These are phyloP conservation scores for Arthonia radiata DNA, from an alignment of 495 filamentous ascomycete species.

Conservation along the genomic window DNA sequence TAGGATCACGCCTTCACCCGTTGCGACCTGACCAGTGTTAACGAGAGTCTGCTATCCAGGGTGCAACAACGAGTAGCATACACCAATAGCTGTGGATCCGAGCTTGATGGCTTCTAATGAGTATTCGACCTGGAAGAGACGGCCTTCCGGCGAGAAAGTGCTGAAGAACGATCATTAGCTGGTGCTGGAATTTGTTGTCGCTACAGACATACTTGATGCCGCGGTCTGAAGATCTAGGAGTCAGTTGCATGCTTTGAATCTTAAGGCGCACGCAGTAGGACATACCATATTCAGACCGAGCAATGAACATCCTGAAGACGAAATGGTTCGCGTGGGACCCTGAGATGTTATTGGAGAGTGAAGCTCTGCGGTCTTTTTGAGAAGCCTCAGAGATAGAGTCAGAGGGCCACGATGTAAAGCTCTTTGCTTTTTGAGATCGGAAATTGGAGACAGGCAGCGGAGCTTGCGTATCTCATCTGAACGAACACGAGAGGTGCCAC, in stretches of 20 bases:
- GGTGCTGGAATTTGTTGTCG: conserved; percentile 1
- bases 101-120: conserved; percentile 99
- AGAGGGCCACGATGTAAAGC: too few species aligned
- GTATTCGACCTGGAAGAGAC: conserved; percentile 99
- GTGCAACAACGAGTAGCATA: conserved; percentile 16
- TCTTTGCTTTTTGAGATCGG: too few species aligned
- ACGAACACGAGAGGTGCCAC: too few species aligned
- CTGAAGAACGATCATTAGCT: conserved; percentile 21
- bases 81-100: conserved; percentile 90
- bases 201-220: conserved; percentile 68
- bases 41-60: conserved; percentile 2
- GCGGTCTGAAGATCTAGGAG: conserved; percentile 39
- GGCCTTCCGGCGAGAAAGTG: conserved; percentile 98
- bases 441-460: too few species aligned
- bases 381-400: too few species aligned
- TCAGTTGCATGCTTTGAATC: conserved; percentile 16
- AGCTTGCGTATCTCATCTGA: too few species aligned
- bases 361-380: too few species aligned
- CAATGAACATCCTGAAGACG: conserved; percentile 77
- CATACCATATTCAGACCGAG: conserved; percentile 98
- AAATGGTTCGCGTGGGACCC: conserved; percentile 1
- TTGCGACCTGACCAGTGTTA: conserved; percentile 42
- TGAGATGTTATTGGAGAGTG: too few species aligned
- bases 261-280: conserved; percentile 6
- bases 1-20: conserved; percentile 74